A percentile compares a stretch with the other conserved stretches of the same genome.
phyloP scores from a whole-genome alignment of 1,284 basidiomycete species.

The Anthracocystis panici-leucophaei region DNA sequence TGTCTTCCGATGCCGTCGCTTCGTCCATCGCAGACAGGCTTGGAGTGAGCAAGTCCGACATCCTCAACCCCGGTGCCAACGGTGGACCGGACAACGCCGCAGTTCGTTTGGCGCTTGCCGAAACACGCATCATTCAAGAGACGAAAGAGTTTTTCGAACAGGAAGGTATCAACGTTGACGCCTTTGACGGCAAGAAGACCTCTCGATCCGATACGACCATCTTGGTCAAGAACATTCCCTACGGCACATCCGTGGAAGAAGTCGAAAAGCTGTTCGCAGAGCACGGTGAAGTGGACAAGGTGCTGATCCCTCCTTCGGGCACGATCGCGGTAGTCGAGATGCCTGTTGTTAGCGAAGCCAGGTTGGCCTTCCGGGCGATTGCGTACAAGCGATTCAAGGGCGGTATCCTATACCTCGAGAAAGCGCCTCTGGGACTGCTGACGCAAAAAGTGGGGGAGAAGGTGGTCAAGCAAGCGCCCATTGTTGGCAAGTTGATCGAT shows the following conservation, averaged over 20 bases:
- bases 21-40: slow-evolving; percentile 85
- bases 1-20: slow-evolving; percentile 94
- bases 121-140: slow-evolving; percentile 94
- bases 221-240: slow-evolving; percentile 96
- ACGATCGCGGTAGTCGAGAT: slow-evolving; percentile 95
- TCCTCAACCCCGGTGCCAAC: slow-evolving; percentile 75
- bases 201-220: slow-evolving; percentile 77
- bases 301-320: slow-evolving; percentile 90
- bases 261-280: slow-evolving; percentile 83
- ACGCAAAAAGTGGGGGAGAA: slow-evolving; percentile 34
- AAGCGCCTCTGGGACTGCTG: slow-evolving; percentile 81
- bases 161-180: slow-evolving; percentile 73
- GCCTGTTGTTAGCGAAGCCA: slow-evolving; percentile 72
- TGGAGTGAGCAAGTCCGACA: slow-evolving; percentile 84
- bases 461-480: slow-evolving; percentile 47
- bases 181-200: slow-evolving; percentile 62
- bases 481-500: slow-evolving; percentile 46
- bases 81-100: slow-evolving; percentile 72
- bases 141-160: slow-evolving; percentile 83
- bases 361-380: slow-evolving; percentile 78
- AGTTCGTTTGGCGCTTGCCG: slow-evolving; percentile 93
- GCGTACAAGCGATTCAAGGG: slow-evolving; percentile 90
- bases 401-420: slow-evolving; percentile 91
- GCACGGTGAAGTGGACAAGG: slow-evolving; percentile 80
- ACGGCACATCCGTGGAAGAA: slow-evolving; percentile 82